A percentile compares a stretch with the other conserved stretches of the same genome.
phyloP scores from a whole-genome alignment of 805 yeast species.

The Candida piceae region DNA sequence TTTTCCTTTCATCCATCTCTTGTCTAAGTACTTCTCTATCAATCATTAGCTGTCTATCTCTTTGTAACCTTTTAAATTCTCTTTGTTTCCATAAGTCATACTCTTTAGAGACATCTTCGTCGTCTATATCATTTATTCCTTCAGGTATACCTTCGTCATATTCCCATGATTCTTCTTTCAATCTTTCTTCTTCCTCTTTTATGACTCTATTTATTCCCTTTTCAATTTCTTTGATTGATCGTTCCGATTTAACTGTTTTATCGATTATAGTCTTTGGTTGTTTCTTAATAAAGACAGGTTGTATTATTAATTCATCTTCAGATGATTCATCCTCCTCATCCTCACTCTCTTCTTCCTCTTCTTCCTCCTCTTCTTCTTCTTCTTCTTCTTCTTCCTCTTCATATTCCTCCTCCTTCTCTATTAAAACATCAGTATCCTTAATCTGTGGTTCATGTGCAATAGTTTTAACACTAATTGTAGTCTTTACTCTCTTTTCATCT shows the following conservation, averaged over 20 bases:
- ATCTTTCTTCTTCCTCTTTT: conserved; percentile 21
- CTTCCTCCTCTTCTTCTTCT: not conserved
- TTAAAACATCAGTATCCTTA: not conserved
- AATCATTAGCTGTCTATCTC: conserved; percentile 20
- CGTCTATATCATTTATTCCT: conserved; percentile 56
- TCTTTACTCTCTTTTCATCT: not conserved
- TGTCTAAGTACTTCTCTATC: conserved; percentile 23
- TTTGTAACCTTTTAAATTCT: conserved; percentile 23
- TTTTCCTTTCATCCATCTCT: conserved; percentile 10
- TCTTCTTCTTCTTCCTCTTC: not conserved
- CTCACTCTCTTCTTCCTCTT: not conserved
- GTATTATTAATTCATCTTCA: not conserved
- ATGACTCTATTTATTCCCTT: conserved; percentile 17
- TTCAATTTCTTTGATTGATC: conserved; percentile 21
- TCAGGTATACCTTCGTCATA: conserved; percentile 21
- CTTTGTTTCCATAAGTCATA: conserved; percentile 26
- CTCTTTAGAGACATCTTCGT: conserved; percentile 46
- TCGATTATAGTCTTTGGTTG: not conserved
- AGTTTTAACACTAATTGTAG: not conserved
- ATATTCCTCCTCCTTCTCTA: no score
- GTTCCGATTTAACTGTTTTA: not conserved
- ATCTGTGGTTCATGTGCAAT: not conserved
- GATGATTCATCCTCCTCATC: not conserved
- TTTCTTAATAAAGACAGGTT: conserved; percentile 1
- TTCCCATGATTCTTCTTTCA: conserved; percentile 14